Conservation (phyloP, 352 stramenopile species). For the Pythium guiyangense region DNA sequence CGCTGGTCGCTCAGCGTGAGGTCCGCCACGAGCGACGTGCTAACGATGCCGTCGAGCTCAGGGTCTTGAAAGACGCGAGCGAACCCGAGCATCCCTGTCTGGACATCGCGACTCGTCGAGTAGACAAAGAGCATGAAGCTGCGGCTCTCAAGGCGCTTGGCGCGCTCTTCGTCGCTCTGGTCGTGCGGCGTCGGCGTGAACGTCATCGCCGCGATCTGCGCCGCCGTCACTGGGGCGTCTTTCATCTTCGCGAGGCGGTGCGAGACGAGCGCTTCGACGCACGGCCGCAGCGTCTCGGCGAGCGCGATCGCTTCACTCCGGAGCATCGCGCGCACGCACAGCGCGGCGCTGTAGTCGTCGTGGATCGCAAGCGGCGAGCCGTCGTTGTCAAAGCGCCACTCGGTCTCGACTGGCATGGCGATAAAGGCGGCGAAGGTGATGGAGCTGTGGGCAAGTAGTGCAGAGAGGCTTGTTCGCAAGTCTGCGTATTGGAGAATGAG, state of each 20-base stretch:
- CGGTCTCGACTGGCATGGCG: slow-evolving; percentile 2
- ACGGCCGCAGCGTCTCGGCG: not conserved
- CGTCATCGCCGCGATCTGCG: not conserved
- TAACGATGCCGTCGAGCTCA: not conserved
- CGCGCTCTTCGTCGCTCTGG: not conserved
- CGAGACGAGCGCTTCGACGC: slow-evolving; percentile 3
- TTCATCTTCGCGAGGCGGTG: not conserved
- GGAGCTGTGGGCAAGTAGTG: no score
- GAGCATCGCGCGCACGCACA: not conserved
- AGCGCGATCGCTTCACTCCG: not conserved
- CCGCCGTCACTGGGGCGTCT: not conserved
- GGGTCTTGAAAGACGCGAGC: not conserved
- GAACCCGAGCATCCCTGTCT: not conserved
- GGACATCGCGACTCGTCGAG: not conserved
- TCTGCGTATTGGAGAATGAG: not conserved
- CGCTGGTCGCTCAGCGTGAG: not conserved
- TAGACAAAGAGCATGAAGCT: not conserved
- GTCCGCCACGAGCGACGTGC: not conserved
- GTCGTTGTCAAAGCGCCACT: slow-evolving; percentile 2
- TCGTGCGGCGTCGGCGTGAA: not conserved
- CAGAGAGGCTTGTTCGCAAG: not conserved
- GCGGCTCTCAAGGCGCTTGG: not conserved
- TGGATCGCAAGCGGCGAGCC: not conserved
- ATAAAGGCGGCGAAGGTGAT: not conserved
- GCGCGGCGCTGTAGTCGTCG: no score